These are phyloP conservation scores for Beauveria brongniartii DNA, from an alignment of 2,329 filamentous ascomycete genomes.

Conservation along the genomic window DNA sequence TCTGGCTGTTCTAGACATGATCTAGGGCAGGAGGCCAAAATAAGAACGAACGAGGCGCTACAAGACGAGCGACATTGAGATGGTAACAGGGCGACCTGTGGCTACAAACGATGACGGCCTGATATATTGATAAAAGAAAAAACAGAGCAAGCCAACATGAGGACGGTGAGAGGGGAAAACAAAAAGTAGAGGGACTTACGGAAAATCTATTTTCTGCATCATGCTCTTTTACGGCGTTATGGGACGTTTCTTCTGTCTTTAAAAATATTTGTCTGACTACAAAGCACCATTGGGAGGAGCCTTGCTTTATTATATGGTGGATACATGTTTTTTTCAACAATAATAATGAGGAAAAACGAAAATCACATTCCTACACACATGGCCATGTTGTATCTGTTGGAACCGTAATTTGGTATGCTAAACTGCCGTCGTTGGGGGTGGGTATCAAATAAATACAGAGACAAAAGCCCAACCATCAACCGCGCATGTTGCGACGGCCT, in stretches of 20 bases:
- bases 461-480: slow-evolving; percentile 5
- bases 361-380: background rate
- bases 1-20: slow-evolving; percentile 66
- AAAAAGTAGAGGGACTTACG: background rate
- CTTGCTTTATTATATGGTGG: background rate
- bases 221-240: background rate
- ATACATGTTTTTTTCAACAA: background rate
- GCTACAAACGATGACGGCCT: background rate
- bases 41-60: too few relatives aligned
- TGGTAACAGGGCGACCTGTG: background rate
- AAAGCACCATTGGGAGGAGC: background rate
- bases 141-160: background rate
- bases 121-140: too few relatives aligned
- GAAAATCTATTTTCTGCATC: background rate
- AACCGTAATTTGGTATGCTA: background rate
- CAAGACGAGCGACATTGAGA: background rate
- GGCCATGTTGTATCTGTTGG: background rate
- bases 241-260: background rate
- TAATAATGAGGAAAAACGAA: background rate
- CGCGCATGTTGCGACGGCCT: slow-evolving; percentile 27
- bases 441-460: background rate
- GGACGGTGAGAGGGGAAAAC: background rate
- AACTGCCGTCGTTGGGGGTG: background rate
- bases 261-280: background rate
- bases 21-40: background rate